A percentile compares a stretch with the other conserved stretches of the same genome.
These are phyloP conservation scores for Ophiosphaerella korrae DNA, from an alignment of 2,329 filamentous ascomycete species.

Conservation along the genomic window DNA sequence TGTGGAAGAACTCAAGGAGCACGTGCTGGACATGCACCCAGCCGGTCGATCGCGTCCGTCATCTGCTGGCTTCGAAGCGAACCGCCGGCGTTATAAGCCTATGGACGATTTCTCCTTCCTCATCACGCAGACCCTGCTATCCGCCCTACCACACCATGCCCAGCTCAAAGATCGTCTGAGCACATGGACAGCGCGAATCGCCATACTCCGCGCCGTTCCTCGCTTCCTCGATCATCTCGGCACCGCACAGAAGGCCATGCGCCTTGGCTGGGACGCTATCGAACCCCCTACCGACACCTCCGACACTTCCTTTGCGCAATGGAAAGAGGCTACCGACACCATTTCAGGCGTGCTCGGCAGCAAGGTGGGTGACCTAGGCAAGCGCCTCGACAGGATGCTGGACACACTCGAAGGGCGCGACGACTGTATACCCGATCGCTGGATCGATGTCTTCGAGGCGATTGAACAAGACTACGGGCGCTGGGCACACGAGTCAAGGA, in stretches of 20 bases:
- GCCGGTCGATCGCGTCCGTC: slow-evolving; percentile 53
- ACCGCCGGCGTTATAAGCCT: slow-evolving; percentile 61
- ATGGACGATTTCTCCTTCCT: slow-evolving; percentile 91
- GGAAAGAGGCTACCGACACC: slow-evolving; percentile 50
- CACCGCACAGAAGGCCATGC: slow-evolving; percentile 68
- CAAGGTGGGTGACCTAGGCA: slow-evolving; percentile 72
- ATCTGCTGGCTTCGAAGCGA: slow-evolving; percentile 45
- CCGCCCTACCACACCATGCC: slow-evolving; percentile 80
- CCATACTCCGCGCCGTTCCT: slow-evolving; percentile 75
- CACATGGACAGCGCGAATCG: slow-evolving; percentile 77
- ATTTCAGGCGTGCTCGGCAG: slow-evolving; percentile 68
- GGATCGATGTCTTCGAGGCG: slow-evolving; percentile 84
- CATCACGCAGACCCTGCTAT: slow-evolving; percentile 88
- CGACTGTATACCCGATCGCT: slow-evolving; percentile 82
- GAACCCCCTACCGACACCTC: slow-evolving; percentile 42
- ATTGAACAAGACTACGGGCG: slow-evolving; percentile 77
- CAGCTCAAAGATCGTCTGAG: slow-evolving; percentile 74
- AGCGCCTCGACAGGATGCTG: slow-evolving; percentile 80
- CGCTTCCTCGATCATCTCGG: slow-evolving; percentile 67
- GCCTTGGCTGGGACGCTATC: slow-evolving; percentile 70
- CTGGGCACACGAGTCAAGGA: slow-evolving; percentile 81
- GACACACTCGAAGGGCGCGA: slow-evolving; percentile 82
- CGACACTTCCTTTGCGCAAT: slow-evolving; percentile 38
- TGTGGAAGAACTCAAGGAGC: slow-evolving; percentile 86
- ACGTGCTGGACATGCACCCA: slow-evolving; percentile 80